Evolutionary conservation across 139 green algal genomes (phyloP), one percentile per base, ranked within the genome.

Genomic region (Zygnema circumcarinatum): DNA sequence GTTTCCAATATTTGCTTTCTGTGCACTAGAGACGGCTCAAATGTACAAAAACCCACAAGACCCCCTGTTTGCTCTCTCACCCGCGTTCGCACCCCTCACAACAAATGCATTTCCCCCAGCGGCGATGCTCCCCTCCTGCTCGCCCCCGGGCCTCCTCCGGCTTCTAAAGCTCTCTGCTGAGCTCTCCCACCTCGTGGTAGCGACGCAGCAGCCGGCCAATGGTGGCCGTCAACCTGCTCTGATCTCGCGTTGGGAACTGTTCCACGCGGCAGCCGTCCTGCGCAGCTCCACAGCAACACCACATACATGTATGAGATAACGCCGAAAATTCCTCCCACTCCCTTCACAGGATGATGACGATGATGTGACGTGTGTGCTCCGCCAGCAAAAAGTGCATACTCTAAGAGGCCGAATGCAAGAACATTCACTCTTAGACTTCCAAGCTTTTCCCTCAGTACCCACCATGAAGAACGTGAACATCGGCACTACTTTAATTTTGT

Each of bases 401-500:
- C 72, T 35, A 11, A 16, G 11, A 33, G 29, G 25, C 29, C 54
- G 25, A 72, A 72, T 72, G 54, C 54, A n/a, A 33, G 54, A 29
- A 33, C 54, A 25, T 72, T 33, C 25, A 72, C 29, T 72, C 54
- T 25, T 33, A 29, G 54, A 25, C 25, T 33, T 72, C 54, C 29
- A 72, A 72, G 54, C 25, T 25, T 72, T 25, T 33, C 25, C 25
- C 29, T 29, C 20, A 21, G 20, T 11, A 41, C 16, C 16, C 41
- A 85, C 79, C 79, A 53, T 76, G 79, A 85, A 85, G 40, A 85
- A 85, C 2, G 79, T 21, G 42, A 85, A 85, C 16, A 33, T 78
- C 3, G 79, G 79, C 79, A 85, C 79, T 16, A 7, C 22, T 2
- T 31, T 29, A 35, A 85, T 85, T 21, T 32, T 16, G 79, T 85